Evolutionary conservation across 371 early-diverging fungal genomes (phyloP).

Genomic region (Thermomucor indicae-seudaticae): DNA sequence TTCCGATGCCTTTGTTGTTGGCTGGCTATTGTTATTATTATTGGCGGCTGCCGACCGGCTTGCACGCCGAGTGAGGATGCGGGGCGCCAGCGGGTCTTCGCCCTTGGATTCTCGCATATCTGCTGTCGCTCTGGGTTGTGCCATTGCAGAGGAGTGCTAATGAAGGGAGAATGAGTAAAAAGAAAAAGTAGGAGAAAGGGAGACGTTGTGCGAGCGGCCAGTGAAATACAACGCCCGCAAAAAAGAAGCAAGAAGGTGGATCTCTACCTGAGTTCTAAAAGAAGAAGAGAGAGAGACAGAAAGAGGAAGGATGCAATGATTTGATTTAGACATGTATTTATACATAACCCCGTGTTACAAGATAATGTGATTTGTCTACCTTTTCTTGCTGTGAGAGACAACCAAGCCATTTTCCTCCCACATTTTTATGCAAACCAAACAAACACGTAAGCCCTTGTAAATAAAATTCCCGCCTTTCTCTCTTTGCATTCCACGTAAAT

Average conservation of each 20-base stretch:
- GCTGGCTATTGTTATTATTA: neutral
- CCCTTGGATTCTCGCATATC: conserved; percentile 10
- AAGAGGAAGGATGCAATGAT: neutral
- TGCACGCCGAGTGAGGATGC: conserved; percentile 17
- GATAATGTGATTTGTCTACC: no score
- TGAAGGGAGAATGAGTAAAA: no score
- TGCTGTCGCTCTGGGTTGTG: neutral
- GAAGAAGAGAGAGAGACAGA: conserved; percentile 1
- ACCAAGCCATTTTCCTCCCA: no score
- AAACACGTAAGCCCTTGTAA: no score
- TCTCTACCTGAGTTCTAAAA: neutral
- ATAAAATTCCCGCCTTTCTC: no score
- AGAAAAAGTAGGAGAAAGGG: no score
- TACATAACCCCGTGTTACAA: no score
- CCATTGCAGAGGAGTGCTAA: conserved; percentile 5
- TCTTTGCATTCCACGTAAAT: no score
- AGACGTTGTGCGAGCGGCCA: no score
- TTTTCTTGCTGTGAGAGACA: neutral
- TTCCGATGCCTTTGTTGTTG: neutral
- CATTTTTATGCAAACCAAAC: no score
- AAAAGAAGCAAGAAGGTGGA: neutral
- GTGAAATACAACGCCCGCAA: no score
- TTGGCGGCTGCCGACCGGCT: conserved; percentile 11
- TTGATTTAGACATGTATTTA: no score
- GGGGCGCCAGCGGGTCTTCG: conserved; percentile 8